Conservation (phyloP, 495 filamentous ascomycete species). For the Talaromyces adpressus region DNA sequence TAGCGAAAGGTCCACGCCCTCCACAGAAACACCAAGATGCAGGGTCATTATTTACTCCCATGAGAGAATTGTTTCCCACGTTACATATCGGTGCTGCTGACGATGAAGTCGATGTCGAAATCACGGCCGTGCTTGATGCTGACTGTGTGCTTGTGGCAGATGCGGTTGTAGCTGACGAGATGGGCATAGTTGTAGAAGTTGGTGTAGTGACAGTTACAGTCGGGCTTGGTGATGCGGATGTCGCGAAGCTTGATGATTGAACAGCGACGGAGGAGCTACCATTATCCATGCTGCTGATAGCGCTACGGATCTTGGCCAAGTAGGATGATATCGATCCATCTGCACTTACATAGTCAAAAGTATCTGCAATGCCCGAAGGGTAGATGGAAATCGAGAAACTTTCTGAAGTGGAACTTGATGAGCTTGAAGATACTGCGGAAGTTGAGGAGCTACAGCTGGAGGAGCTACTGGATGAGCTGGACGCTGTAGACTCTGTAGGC, state of each 20-base stretch:
- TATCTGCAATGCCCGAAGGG: not conserved
- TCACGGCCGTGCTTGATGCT: not conserved
- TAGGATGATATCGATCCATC: not conserved
- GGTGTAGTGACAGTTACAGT: not conserved
- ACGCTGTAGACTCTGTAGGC: not conserved
- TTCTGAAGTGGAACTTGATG: not conserved
- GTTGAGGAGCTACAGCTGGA: too few species aligned
- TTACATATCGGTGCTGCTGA: not conserved
- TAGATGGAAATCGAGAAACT: not conserved
- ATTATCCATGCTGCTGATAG: conserved; percentile 3
- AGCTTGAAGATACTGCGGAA: too few species aligned
- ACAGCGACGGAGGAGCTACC: not conserved
- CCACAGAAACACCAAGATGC: conserved; percentile 8
- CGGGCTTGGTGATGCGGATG: not conserved
- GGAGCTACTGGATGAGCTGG: conserved; percentile 1
- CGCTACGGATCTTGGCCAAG: not conserved
- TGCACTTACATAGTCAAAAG: not conserved
- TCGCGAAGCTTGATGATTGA: not conserved
- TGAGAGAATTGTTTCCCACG: conserved; percentile 1
- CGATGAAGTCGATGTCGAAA: not conserved
- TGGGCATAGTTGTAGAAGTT: not conserved
- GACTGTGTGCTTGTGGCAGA: not conserved
- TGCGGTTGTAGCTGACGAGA: not conserved
- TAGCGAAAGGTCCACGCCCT: not conserved
- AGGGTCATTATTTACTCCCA: conserved; percentile 3